Base-by-base conservation (phyloP, 257 asterid species). In the Nyctanthes arbortristis region DNA sequence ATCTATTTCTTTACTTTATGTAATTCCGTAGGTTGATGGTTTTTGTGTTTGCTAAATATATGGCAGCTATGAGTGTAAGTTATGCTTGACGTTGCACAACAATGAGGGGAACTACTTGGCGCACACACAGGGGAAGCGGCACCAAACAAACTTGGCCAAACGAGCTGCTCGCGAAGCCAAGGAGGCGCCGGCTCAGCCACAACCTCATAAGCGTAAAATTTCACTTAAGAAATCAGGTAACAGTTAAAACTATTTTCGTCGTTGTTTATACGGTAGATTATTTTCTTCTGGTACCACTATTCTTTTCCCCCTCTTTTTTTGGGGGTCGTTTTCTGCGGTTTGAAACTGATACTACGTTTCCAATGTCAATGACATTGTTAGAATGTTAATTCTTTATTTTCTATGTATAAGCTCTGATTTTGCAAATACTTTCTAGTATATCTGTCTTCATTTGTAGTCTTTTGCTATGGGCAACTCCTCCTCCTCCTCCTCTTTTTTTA, bases 101-200 rank as follows among this genome's bases (percentile, higher is more conserved):
- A 94, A 94, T 63, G 99, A 91, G 88, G 99, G 99, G 33, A 94
- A 94, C 68, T 94, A 91, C 83, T 82, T 94, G 87, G 97, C 97
- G 4, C 99, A 89, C 57, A 94, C 99, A 3, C 99, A 91, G 77
- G 99, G 99, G 73, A 94, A 94, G 80, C 93, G 99, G 40, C 97
- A 94, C 68, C 97, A 94, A 85, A 94, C 97, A 69, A 94, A 94
- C 85, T 84, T 94, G 87, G 99, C 99, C 13, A 94, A 89, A 84
- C 76, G 97, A 82, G 99, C 97, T 9, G 96, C 99, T 55, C 96
- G 97, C 9, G 99, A 94, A 79, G 97, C 99, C 43, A 94, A 89
- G 79, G 97, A 91, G 45, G 93, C 99, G 5, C 99, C 99, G 0
- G 92, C 96, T 75, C 99, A 91, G 84, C 99, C 99, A 5, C 96